Base-by-base conservation (phyloP, 805 yeast genomes). In the Ogataea pignaliae region DNA sequence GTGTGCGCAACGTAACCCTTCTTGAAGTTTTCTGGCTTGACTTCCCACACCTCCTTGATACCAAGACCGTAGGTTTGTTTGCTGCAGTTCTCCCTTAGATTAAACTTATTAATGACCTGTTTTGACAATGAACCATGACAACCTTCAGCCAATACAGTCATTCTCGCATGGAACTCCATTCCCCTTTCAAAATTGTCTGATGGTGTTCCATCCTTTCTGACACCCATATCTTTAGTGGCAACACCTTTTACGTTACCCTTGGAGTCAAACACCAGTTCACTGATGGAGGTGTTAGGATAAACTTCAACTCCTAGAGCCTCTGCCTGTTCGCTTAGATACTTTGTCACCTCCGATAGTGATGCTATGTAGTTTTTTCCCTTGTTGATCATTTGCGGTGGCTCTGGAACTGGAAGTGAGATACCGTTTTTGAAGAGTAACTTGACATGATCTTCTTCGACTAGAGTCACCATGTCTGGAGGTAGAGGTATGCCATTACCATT, bases 31-130 rank as follows among this genome's bases (percentile, higher is more conserved):
- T 80, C 86, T 10, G 91, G 88, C 18, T 76, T 73, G 12, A 93
- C 95, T 63, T 91, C 89, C 99, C 99, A 93, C 7, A 93, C 91
- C 66, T 93, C 99, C 63, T 93, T 93, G 46, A 93, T 76, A 33
- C 99, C 99, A 18, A 93, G 64, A 11, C 99, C 99, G 65, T 93
- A 93, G 0, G 98, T 89, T 69, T 93, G 99, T 15, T 82, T 82
- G 41, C 78, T 73, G 41, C 74, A 71, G 29, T 78, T 76, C 40
- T 75, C 72, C 45, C 97, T 78, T 47, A 93, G 68, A 36, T 81
- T 72, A 65, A 68, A 91, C 55, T 82, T 79, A 42, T 74, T 69
- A 42, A 91, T 83, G 0, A 79, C 83, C 59, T 85, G 78, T 61
- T 93, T 91, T 11, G 90, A 73, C 42, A 93, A 70, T 1, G 97